Base-by-base conservation (phyloP, 2,329 filamentous ascomycete genomes). In the Alternaria sp. region DNA sequence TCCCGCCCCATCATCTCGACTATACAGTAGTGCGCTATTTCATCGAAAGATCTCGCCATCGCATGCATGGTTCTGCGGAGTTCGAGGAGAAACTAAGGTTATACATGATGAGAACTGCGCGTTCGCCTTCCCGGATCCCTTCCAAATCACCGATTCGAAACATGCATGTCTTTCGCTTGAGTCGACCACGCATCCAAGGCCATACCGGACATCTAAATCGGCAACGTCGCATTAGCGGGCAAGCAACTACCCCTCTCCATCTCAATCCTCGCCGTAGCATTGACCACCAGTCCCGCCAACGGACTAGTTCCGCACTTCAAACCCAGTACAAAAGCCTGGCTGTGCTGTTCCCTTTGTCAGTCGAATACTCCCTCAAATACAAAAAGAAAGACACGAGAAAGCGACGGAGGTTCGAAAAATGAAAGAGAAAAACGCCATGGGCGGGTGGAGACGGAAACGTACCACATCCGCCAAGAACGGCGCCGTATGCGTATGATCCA, bases 401-500 rank as follows among this genome's bases (percentile, higher is more conserved):
- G 7, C 4, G 9, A 49, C 4, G 21, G 2, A 15, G 32, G 26
- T 1, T 21, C 26, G 47, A 3, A 1, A 23, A n/a, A n/a, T n/a
- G n/a, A n/a, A n/a, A n/a, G n/a, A n/a, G n/a, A n/a, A n/a, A n/a
- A n/a, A n/a, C n/a, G n/a, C n/a, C n/a, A n/a, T n/a, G n/a, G n/a
- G n/a, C n/a, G n/a, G n/a, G n/a, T n/a, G n/a, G n/a, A n/a, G n/a
- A n/a, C n/a, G n/a, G n/a, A n/a, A n/a, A 44, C 52, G 9, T 55
- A 55, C 52, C 45, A 73, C 60, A 46, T 72, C 68, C 4, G 71
- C 71, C 10, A 72, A 57, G 28, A 69, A 68, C 4, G 71, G 71
- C n/a, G 62, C 62, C 1, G 69, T 69, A 52, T 73, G 71, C n/a
- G 71, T 73, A n/a, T 72, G 62, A 36, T 72, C 71, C 65, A 70